phyloP scores from a whole-genome alignment of 768 basidiomycete species.

The Suillus paluster region DNA sequence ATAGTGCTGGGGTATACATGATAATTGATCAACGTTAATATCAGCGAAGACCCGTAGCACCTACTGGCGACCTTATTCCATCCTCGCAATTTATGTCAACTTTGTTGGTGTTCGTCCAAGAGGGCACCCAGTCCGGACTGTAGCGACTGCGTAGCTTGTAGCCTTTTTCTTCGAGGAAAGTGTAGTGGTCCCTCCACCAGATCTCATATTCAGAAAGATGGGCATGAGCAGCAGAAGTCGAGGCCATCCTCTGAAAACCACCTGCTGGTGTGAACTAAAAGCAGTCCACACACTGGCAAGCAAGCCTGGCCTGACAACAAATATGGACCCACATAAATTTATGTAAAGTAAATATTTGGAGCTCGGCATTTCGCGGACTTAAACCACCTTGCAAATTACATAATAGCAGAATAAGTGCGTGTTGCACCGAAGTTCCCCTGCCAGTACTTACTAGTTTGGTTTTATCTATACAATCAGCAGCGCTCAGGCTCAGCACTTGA shows the following conservation, averaged over 20 bases:
- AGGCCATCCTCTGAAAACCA: not conserved
- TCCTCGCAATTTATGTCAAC: slow-evolving; percentile 4
- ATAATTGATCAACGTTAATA: not conserved
- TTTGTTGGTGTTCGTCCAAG: slow-evolving; percentile 20
- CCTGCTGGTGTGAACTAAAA: not conserved
- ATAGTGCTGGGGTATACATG: not conserved
- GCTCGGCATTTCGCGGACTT: too few species aligned
- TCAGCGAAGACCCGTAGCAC: not conserved
- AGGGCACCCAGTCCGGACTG: slow-evolving; percentile 24
- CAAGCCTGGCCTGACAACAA: not conserved
- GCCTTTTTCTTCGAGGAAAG: slow-evolving; percentile 20
- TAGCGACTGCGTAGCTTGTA: slow-evolving; percentile 22
- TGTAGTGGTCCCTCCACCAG: not conserved
- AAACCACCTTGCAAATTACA: too few species aligned
- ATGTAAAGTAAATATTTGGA: too few species aligned
- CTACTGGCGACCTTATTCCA: not conserved
- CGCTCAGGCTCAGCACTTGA: not conserved
- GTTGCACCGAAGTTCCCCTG: too few species aligned
- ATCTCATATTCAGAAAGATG: not conserved
- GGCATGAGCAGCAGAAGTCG: not conserved
- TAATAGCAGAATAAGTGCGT: too few species aligned
- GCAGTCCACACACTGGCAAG: too few species aligned
- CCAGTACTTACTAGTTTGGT: too few species aligned
- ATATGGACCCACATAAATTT: too few species aligned
- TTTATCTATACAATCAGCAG: too few species aligned